A percentile compares a stretch with the other conserved stretches of the same genome.
Evolutionary conservation across 352 stramenopile species (phyloP).

Genomic region (Globisporangium splendens): DNA sequence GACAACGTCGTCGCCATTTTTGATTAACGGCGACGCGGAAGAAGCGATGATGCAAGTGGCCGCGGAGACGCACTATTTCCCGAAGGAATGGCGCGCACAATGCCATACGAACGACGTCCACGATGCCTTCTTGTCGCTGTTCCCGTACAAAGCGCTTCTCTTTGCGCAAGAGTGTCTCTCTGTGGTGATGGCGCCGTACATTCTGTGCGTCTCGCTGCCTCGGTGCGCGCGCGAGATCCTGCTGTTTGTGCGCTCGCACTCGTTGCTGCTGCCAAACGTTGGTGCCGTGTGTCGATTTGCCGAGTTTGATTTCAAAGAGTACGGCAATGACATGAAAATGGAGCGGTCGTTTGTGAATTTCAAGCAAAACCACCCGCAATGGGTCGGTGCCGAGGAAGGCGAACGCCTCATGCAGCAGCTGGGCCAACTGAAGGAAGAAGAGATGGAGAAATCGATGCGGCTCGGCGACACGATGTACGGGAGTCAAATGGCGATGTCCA

Average conservation of each 20-base stretch:
- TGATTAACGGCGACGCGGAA: slow-evolving; percentile 77
- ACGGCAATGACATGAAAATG: slow-evolving; percentile 94
- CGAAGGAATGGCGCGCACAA: slow-evolving; percentile 89
- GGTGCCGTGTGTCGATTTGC: slow-evolving; percentile 94
- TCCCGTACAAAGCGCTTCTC: slow-evolving; percentile 93
- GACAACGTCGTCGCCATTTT: slow-evolving; percentile 59
- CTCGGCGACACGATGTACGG: slow-evolving; percentile 79
- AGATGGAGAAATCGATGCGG: slow-evolving; percentile 86
- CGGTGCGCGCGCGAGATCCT: slow-evolving; percentile 88
- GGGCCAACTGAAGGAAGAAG: slow-evolving; percentile 70
- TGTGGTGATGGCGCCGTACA: slow-evolving; percentile 94
- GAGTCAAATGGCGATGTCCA: slow-evolving; percentile 53
- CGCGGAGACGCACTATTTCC: slow-evolving; percentile 96
- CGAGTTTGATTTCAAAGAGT: slow-evolving; percentile 97
- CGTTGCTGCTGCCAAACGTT: slow-evolving; percentile 88
- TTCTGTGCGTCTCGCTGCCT: slow-evolving; percentile 95
- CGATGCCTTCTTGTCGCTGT: slow-evolving; percentile 87
- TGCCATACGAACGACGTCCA: slow-evolving; percentile 86
- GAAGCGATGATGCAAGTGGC: slow-evolving; percentile 83
- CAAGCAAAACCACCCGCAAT: slow-evolving; percentile 89
- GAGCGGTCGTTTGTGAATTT: slow-evolving; percentile 98
- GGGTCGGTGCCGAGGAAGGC: slow-evolving; percentile 73
- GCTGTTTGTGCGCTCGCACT: slow-evolving; percentile 93
- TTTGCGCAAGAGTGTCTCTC: slow-evolving; percentile 92
- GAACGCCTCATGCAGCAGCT: slow-evolving; percentile 69